These are phyloP conservation scores for Ustilago hordei DNA, from an alignment of 1,284 basidiomycete genomes.

Conservation along the genomic window DNA sequence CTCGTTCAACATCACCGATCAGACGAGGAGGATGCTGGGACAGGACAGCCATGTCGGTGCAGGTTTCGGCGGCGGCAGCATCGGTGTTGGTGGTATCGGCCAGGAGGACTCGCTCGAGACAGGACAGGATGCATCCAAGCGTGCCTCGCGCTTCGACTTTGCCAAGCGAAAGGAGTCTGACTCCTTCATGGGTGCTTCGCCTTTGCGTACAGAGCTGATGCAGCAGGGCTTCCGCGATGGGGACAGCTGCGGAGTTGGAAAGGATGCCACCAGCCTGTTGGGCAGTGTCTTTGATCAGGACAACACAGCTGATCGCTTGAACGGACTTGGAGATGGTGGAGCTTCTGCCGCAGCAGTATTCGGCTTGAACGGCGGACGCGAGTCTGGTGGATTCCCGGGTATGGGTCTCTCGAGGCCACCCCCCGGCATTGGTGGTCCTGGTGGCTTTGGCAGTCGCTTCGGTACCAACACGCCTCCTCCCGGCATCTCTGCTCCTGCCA, in stretches of 20 bases:
- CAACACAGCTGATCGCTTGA: constrained; percentile 13
- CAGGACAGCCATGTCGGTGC: constrained; percentile 36
- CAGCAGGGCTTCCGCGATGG: constrained; percentile 28
- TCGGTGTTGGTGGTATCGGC: constrained; percentile 3
- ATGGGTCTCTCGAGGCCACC: constrained; percentile 41
- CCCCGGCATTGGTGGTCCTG: constrained; percentile 47
- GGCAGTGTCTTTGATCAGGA: constrained; percentile 60
- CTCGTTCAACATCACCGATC: constrained; percentile 55
- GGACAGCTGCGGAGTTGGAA: constrained; percentile 26
- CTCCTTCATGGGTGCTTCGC: constrained; percentile 43
- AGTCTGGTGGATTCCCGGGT: constrained; percentile 33
- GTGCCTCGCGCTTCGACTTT: constrained; percentile 62
- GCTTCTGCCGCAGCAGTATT: constrained; percentile 33
- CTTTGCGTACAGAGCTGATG: constrained; percentile 44
- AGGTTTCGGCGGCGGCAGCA: constrained; percentile 4
- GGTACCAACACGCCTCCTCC: constrained; percentile 51
- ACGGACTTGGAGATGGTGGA: constrained; percentile 34
- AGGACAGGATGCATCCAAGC: constrained; percentile 36
- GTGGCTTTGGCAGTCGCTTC: constrained; percentile 34
- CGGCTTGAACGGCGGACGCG: constrained; percentile 34
- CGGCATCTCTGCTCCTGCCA: constrained; percentile 42
- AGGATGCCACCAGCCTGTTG: constrained; percentile 54
- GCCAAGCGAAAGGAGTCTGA: constrained; percentile 61
- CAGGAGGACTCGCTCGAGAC: constrained; percentile 35
- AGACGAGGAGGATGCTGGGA: constrained; percentile 53